A percentile compares a stretch with the other conserved stretches of the same genome.
Conservation (phyloP, 2,329 filamentous ascomycete genomes). For the Elsinoe perseae region DNA sequence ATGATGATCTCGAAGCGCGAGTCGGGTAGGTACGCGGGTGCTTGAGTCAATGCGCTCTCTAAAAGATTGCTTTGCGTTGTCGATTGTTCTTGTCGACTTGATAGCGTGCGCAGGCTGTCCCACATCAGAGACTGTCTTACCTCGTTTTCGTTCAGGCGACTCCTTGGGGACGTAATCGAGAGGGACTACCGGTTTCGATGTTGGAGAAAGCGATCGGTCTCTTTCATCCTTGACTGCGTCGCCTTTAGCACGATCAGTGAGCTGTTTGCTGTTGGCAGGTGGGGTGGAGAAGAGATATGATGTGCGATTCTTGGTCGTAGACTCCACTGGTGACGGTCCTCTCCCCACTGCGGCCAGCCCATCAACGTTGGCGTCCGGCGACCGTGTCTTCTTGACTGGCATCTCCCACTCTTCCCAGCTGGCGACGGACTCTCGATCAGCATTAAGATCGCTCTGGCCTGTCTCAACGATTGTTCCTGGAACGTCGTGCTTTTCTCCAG, state of each 20-base stretch:
- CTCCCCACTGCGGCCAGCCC: background rate
- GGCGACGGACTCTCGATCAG: constrained; percentile 1
- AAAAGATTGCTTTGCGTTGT: constrained; percentile 32
- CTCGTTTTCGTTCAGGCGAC: constrained; percentile 7
- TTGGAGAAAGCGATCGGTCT: background rate
- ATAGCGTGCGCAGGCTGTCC: constrained; percentile 34
- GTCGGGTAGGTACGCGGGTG: background rate
- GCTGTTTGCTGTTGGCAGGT: constrained; percentile 23
- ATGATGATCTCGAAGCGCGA: background rate
- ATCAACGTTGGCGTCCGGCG: background rate
- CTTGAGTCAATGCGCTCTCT: constrained; percentile 23
- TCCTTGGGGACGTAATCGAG: constrained; percentile 12
- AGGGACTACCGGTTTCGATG: background rate
- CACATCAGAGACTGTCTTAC: constrained; percentile 29
- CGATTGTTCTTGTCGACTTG: constrained; percentile 32
- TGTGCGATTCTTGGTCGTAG: constrained; percentile 39
- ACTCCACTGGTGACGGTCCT: constrained; percentile 33
- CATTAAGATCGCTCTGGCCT: background rate
- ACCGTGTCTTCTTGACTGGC: constrained; percentile 5
- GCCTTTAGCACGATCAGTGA: background rate
- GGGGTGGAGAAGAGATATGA: constrained; percentile 41
- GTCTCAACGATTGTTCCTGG: constrained; percentile 7
- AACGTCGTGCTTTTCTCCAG: constrained; percentile 6
- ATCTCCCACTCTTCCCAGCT: constrained; percentile 16
- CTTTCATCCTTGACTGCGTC: background rate